Evolutionary conservation across 495 filamentous ascomycete species (phyloP).

Genomic region (Polyplosphaeria fusca): DNA sequence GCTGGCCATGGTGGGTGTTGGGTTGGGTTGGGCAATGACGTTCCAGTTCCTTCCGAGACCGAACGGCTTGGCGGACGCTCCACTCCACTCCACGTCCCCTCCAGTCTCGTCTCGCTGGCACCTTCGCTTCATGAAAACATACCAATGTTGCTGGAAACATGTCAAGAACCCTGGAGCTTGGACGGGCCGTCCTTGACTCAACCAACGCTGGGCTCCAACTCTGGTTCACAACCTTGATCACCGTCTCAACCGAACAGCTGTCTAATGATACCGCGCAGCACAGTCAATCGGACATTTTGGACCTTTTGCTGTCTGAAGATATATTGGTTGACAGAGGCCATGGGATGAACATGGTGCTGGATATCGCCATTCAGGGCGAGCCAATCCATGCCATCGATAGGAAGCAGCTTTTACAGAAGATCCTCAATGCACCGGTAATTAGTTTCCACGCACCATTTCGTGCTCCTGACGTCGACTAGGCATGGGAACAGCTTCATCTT

Average conservation of each 20-base stretch:
- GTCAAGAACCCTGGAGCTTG: conserved; percentile 33
- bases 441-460: neutral
- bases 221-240: conserved; percentile 25
- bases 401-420: conserved; percentile 13
- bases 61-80: too few relatives aligned
- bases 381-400: neutral
- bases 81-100: too few relatives aligned
- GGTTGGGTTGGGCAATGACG: conserved; percentile 13
- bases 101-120: neutral
- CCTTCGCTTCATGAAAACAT: neutral
- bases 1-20: conserved; percentile 20
- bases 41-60: conserved; percentile 4
- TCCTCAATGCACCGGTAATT: conserved; percentile 33
- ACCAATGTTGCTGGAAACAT: conserved; percentile 20
- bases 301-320: conserved; percentile 14
- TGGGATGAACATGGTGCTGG: conserved; percentile 31
- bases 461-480: conserved; percentile 7
- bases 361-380: conserved; percentile 20
- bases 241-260: conserved; percentile 21
- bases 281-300: conserved; percentile 2
- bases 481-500: conserved; percentile 34
- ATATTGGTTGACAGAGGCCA: conserved; percentile 34
- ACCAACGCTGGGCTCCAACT: conserved; percentile 27
- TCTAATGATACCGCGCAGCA: conserved; percentile 18
- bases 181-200: conserved; percentile 32